These are phyloP conservation scores for Chernovozyma aurita DNA, from an alignment of 1,139 yeast genomes.

Conservation along the genomic window DNA sequence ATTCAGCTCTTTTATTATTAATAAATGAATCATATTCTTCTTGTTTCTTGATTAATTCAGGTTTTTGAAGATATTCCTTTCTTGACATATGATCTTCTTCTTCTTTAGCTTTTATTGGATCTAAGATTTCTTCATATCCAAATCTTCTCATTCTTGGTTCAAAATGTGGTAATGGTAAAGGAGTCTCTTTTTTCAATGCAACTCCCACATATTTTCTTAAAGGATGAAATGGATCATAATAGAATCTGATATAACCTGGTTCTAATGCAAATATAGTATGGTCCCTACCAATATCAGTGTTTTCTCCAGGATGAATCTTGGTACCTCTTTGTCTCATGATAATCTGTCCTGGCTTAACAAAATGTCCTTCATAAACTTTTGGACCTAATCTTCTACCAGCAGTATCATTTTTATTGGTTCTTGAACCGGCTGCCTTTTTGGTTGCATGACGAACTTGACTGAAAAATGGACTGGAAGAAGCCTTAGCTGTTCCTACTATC, in stretches of 20 bases:
- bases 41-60: constrained; percentile 40
- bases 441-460: constrained; percentile 83
- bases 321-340: constrained; percentile 96
- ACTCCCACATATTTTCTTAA: constrained; percentile 87
- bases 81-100: constrained; percentile 58
- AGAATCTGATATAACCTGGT: constrained; percentile 90
- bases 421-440: constrained; percentile 90
- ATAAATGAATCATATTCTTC: constrained; percentile 24
- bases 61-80: constrained; percentile 57
- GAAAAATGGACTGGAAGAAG: constrained; percentile 3
- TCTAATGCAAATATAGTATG: constrained; percentile 89
- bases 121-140: constrained; percentile 59
- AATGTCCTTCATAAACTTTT: constrained; percentile 72
- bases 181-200: constrained; percentile 59
- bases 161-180: constrained; percentile 85
- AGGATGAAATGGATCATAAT: constrained; percentile 96
- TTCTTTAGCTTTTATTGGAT: constrained; percentile 45
- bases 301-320: constrained; percentile 93
- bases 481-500: not conserved
- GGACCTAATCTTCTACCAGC: constrained; percentile 95
- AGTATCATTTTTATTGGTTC: constrained; percentile 89
- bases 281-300: constrained; percentile 86
- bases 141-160: constrained; percentile 82
- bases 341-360: constrained; percentile 75
- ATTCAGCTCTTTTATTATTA: constrained; percentile 14